Conservation (phyloP, 2,329 filamentous ascomycete genomes). For the Fusarium hostae region DNA sequence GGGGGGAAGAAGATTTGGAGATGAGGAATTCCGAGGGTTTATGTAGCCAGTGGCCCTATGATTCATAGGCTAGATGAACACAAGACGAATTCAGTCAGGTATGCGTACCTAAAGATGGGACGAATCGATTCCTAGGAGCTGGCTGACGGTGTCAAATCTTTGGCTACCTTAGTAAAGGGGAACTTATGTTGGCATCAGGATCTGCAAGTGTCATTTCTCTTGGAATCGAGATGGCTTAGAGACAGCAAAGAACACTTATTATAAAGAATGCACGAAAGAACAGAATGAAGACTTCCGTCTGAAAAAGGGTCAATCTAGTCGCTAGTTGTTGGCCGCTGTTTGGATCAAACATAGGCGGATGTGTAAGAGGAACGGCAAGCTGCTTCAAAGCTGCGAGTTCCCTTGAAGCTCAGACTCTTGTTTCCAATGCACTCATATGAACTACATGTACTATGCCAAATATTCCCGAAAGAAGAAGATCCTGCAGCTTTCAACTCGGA, state of each 20-base stretch:
- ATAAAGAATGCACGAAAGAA: accelerated
- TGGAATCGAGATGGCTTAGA: neutral
- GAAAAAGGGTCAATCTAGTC: accelerated
- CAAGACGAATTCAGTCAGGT: neutral
- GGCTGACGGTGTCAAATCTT: neutral
- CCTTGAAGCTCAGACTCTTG: neutral
- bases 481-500: no score
- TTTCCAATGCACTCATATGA: accelerated
- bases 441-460: neutral
- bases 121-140: neutral
- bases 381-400: neutral
- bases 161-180: neutral
- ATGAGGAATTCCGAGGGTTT: neutral
- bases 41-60: neutral
- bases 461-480: accelerated
- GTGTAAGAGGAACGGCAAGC: neutral
- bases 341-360: neutral
- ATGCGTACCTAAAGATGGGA: neutral
- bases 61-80: slow-evolving; percentile 4
- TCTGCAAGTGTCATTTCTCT: accelerated
- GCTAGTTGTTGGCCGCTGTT: neutral
- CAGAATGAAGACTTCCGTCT: accelerated
- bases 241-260: neutral
- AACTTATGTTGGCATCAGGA: neutral
- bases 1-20: neutral